Base-by-base conservation (phyloP, 2,329 filamentous ascomycete genomes). In the Aspergillus fijiensis region DNA sequence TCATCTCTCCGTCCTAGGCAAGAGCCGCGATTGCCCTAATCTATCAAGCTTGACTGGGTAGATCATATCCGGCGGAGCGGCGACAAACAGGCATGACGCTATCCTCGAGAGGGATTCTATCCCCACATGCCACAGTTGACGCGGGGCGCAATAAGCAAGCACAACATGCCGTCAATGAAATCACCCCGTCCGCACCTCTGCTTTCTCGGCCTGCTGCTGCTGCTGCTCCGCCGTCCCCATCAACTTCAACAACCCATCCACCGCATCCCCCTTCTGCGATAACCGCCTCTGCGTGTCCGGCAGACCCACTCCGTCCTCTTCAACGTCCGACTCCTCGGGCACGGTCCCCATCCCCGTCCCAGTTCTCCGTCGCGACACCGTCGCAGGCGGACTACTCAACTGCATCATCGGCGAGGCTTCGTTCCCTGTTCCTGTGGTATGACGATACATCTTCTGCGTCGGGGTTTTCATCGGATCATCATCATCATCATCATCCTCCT, bases 161-260 rank as follows among this genome's bases (percentile, higher is more conserved):
- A 2, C 23, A 23, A 23, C 23, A 23, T 4, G 7, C 33, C 11
- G 4, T 12, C 11, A 35, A 4, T 35, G 12, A 5, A 16, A 12
- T 35, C 33, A 35, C 33, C 33, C 33, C 33, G 33, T 35, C 33
- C 33, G 33, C 14, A 4, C 14, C 33, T 35, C 14, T 31, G 64
- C 65, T 58, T 57, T 66, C 67, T 68, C 70, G 7, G 63, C 49
- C 48, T 70, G 68, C 9, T 63, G 56, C n/a, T 71, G 67, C 31
- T 66, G 67, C 50, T 68, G 63, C 31, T 69, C 69, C 10, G 69
- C 65, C 25, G 74, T 77, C 23, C 70, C 72, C 75, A 77, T 77
- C 12, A 77, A 66, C 60, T 76, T 76, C 35, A 78, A 63, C 31
- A 78, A 59, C 25, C 75, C 76, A 58, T 78, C 74, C 5, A 76